A percentile compares a stretch with the other conserved stretches of the same genome.
These are phyloP conservation scores for Colletotrichum magnum DNA, from an alignment of 2,329 filamentous ascomycete species.

Conservation along the genomic window DNA sequence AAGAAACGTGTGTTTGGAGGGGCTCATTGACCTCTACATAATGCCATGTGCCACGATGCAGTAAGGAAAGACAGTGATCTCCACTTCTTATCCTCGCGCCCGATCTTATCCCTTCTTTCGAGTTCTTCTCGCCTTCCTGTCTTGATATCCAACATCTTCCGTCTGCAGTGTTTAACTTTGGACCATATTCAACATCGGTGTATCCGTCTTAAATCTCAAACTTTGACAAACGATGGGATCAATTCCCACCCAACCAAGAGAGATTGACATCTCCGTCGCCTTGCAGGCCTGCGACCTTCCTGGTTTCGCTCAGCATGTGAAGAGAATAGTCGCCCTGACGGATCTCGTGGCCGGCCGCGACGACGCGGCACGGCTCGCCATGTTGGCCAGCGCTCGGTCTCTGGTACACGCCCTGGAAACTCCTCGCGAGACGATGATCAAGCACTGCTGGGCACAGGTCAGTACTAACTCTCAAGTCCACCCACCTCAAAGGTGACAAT, in stretches of 20 bases:
- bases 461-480: neutral
- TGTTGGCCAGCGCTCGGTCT: neutral
- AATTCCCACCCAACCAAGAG: neutral
- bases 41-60: too few relatives aligned
- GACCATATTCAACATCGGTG: neutral
- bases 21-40: too few relatives aligned
- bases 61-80: too few relatives aligned
- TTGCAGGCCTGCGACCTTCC: slow-evolving; percentile 13
- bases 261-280: slow-evolving; percentile 21
- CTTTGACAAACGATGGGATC: slow-evolving; percentile 14
- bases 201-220: neutral
- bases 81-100: too few relatives aligned
- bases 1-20: too few relatives aligned
- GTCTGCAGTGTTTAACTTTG: neutral
- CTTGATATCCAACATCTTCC: too few relatives aligned
- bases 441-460: slow-evolving; percentile 61
- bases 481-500: neutral
- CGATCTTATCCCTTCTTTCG: too few relatives aligned
- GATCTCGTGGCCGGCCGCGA: neutral
- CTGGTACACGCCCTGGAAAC: slow-evolving; percentile 55
- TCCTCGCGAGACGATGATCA: slow-evolving; percentile 62
- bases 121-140: too few relatives aligned
- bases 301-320: slow-evolving; percentile 1
- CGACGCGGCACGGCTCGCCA: slow-evolving; percentile 8
- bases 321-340: slow-evolving; percentile 3